Conservation (phyloP, 2,329 filamentous ascomycete species). For the Botryotinia convoluta region DNA sequence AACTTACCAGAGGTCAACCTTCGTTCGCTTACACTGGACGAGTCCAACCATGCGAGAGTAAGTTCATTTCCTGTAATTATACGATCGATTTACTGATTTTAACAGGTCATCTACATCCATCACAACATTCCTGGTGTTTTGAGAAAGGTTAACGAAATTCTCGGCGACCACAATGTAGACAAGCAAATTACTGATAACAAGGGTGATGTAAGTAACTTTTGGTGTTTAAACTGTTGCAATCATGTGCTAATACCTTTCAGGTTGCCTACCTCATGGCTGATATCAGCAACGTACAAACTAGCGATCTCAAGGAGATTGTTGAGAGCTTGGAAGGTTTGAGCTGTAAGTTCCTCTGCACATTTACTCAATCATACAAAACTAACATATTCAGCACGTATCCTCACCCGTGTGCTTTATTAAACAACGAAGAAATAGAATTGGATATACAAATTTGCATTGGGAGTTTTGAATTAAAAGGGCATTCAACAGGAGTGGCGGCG, state of each 20-base stretch:
- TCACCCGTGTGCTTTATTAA: slow-evolving; percentile 42
- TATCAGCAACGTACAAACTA: slow-evolving; percentile 78
- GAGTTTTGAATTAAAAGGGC: slow-evolving; percentile 21
- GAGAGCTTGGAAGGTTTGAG: slow-evolving; percentile 76
- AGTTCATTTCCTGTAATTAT: slow-evolving; percentile 30
- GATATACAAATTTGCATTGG: slow-evolving; percentile 14
- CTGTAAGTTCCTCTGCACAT: slow-evolving; percentile 53
- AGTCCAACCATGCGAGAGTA: slow-evolving; percentile 82
- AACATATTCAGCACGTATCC: slow-evolving; percentile 38
- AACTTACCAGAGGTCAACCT: slow-evolving; percentile 95
- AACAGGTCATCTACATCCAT: slow-evolving; percentile 86
- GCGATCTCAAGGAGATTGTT: slow-evolving; percentile 82
- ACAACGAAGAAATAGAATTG: slow-evolving; percentile 6
- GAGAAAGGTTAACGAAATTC: slow-evolving; percentile 89
- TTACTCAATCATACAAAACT: slow-evolving; percentile 4
- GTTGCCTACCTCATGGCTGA: slow-evolving; percentile 97
- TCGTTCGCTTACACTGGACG: slow-evolving; percentile 84
- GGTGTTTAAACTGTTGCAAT: background rate
- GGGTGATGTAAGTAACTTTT: slow-evolving; percentile 65
- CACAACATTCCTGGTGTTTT: slow-evolving; percentile 95
- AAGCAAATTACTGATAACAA: slow-evolving; percentile 97
- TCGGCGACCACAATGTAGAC: slow-evolving; percentile 95
- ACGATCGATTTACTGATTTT: slow-evolving; percentile 29
- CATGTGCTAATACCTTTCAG: slow-evolving; percentile 41
- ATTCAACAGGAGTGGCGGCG: slow-evolving; percentile 34